Conservation (phyloP, 306 rosid species). For the Clitoria ternatea region DNA sequence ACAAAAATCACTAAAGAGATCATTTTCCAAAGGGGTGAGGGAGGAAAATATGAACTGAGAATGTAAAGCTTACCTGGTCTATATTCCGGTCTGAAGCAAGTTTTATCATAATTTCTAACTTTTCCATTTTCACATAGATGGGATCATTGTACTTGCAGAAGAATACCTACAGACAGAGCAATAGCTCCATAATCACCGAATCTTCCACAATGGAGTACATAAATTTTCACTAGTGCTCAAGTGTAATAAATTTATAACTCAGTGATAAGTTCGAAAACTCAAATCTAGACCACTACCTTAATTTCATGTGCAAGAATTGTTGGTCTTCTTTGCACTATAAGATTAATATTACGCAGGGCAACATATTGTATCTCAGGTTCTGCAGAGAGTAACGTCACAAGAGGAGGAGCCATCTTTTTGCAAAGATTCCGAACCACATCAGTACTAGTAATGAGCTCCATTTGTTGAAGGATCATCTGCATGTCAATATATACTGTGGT, state of each 20-base stretch:
- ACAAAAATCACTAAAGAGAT: neutral
- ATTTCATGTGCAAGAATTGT: conserved; percentile 99
- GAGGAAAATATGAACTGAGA: neutral
- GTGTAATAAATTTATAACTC: conserved; percentile 9
- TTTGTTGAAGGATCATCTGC: conserved; percentile 99
- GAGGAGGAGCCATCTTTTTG: conserved; percentile 99
- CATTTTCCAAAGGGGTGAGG: neutral
- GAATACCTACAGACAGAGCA: conserved; percentile 63
- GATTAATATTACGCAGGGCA: conserved; percentile 94
- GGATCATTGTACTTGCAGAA: conserved; percentile 99
- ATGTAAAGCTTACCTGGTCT: conserved; percentile 68
- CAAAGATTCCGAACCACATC: conserved; percentile 98
- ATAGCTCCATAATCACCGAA: conserved; percentile 17
- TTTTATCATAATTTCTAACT: conserved; percentile 97
- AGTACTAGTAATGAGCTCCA: conserved; percentile 96
- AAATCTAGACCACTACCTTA: conserved; percentile 58
- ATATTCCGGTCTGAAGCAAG: conserved; percentile 96
- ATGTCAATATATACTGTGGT: conserved; percentile 24
- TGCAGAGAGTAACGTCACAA: conserved; percentile 93
- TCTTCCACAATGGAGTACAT: conserved; percentile 2
- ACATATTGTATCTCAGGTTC: conserved; percentile 99
- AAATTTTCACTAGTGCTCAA: neutral
- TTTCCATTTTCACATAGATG: conserved; percentile 97
- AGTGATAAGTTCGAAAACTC: conserved; percentile 10
- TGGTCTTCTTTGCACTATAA: conserved; percentile 96